phyloP scores from a whole-genome alignment of 192 early-diverging fungal species.

The Linnemannia zychae region DNA sequence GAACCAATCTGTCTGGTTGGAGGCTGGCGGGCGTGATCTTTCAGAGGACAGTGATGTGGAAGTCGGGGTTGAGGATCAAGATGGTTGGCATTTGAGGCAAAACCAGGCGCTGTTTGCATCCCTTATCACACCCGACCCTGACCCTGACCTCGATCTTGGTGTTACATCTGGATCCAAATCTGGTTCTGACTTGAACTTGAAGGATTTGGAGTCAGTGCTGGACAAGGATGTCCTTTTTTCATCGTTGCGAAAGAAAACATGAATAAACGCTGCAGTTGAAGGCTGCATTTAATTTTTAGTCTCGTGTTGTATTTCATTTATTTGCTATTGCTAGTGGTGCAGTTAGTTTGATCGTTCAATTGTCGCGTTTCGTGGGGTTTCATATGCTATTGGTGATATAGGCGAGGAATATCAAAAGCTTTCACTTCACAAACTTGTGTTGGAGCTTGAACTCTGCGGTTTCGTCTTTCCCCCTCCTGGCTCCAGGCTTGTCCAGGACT shows the following conservation, averaged over 20 bases:
- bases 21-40: conserved; percentile 37
- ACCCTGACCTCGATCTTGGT: background rate
- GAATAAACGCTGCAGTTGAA: background rate
- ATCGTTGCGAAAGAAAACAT: background rate
- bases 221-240: background rate
- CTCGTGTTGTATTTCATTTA: background rate
- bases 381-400: background rate
- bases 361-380: background rate
- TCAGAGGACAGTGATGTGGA: background rate
- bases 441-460: background rate
- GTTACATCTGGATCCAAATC: too few species aligned
- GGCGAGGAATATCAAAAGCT: background rate
- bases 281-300: background rate
- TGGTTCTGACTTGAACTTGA: background rate
- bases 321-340: too few species aligned
- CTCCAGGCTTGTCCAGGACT: background rate
- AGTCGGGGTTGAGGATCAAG: background rate
- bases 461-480: background rate
- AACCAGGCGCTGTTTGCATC: conserved; percentile 44
- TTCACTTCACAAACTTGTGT: background rate
- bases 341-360: background rate
- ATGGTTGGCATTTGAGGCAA: conserved; percentile 32
- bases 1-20: conserved; percentile 43
- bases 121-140: background rate
- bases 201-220: background rate